phyloP scores from a whole-genome alignment of 805 yeast genomes.

The Maudiozyma saulgeensis region DNA sequence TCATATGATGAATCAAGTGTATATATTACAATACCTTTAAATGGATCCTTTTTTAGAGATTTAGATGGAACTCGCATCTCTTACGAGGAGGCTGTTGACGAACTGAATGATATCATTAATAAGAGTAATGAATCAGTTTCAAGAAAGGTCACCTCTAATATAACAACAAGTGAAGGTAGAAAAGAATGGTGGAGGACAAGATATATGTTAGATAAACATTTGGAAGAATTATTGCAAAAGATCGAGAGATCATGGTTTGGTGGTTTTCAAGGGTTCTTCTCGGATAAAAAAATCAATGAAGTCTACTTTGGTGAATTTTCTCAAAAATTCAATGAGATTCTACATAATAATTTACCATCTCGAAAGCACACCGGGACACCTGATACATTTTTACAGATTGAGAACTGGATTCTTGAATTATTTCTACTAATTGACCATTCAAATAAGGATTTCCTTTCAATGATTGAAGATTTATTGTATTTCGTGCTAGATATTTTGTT shows the following conservation, averaged over 20 bases:
- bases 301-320: conserved; percentile 29
- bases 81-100: conserved; percentile 38
- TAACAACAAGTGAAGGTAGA: conserved; percentile 50
- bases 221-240: conserved; percentile 43
- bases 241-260: conserved; percentile 69
- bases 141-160: conserved; percentile 39
- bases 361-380: conserved; percentile 28
- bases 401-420: conserved; percentile 40
- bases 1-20: conserved; percentile 31
- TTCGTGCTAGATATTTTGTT: conserved; percentile 51
- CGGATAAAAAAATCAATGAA: conserved; percentile 24
- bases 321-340: conserved; percentile 29
- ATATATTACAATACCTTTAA: conserved; percentile 50
- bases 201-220: conserved; percentile 46
- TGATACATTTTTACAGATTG: conserved; percentile 29
- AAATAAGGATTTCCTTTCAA: conserved; percentile 21
- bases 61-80: conserved; percentile 34
- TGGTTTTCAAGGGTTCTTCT: conserved; percentile 61
- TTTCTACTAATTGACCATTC: conserved; percentile 38
- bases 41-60: conserved; percentile 38
- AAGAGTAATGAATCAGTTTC: conserved; percentile 57
- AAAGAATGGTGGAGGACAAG: conserved; percentile 73
- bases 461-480: conserved; percentile 54
- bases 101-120: conserved; percentile 42
- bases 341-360: conserved; percentile 42